Evolutionary conservation across 306 rosid genomes (phyloP).

Genomic region (Quercus ilex): DNA sequence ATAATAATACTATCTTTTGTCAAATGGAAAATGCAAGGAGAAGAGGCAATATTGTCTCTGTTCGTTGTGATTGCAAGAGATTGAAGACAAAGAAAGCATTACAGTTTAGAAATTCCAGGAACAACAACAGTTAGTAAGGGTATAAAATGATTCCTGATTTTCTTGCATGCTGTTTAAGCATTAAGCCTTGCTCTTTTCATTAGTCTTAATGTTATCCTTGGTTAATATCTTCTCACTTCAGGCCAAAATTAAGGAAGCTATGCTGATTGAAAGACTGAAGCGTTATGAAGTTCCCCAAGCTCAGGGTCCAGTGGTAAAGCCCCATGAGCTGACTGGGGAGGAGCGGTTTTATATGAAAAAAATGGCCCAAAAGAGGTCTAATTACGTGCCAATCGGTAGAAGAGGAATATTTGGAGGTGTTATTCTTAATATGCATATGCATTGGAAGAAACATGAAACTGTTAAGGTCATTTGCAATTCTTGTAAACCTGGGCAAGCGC

Average conservation of each 20-base stretch:
- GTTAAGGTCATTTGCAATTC: slow-evolving; percentile 83
- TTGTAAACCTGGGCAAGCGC: slow-evolving; percentile 81
- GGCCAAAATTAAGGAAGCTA: slow-evolving; percentile 82
- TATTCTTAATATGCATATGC: slow-evolving; percentile 96
- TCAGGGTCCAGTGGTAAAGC: slow-evolving; percentile 79
- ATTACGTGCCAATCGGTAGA: slow-evolving; percentile 85
- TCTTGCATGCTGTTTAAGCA: slow-evolving; percentile 13
- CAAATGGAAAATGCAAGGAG: background rate
- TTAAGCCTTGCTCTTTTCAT: slow-evolving; percentile 21
- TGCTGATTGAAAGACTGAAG: slow-evolving; percentile 80
- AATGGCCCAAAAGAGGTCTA: slow-evolving; percentile 91
- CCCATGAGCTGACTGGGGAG: slow-evolving; percentile 73
- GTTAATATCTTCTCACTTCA: slow-evolving; percentile 26
- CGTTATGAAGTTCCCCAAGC: slow-evolving; percentile 72
- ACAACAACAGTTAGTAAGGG: background rate
- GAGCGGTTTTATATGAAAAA: slow-evolving; percentile 81
- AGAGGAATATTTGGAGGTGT: slow-evolving; percentile 95
- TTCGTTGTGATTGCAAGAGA: background rate
- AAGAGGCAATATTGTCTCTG: background rate
- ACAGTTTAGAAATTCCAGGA: background rate
- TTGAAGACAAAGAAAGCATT: background rate
- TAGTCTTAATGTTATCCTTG: slow-evolving; percentile 3
- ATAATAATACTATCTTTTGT: background rate
- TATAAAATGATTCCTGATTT: background rate
- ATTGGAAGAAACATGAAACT: slow-evolving; percentile 97